phyloP scores from a whole-genome alignment of 352 stramenopile species.

The Phytopythium litorale region DNA sequence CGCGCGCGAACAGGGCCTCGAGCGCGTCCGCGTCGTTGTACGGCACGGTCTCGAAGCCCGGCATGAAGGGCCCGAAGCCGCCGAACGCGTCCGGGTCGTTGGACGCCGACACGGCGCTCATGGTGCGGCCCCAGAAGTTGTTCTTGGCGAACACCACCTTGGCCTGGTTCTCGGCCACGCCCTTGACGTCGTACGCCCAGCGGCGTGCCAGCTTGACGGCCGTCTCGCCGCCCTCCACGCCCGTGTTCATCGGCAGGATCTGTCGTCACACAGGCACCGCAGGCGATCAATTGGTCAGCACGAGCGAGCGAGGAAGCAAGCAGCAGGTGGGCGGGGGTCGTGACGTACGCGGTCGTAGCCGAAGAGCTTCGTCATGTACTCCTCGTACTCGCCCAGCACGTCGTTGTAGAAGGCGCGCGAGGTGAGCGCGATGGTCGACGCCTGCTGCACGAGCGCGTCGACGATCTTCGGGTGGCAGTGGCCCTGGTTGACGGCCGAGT shows the following conservation, averaged over 20 bases:
- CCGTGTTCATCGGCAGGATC: slow-evolving; percentile 99
- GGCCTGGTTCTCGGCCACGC: slow-evolving; percentile 88
- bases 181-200: slow-evolving; percentile 98
- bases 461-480: slow-evolving; percentile 99
- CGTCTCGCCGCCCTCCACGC: slow-evolving; percentile 98
- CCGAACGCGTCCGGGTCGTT: slow-evolving; percentile 87
- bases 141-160: slow-evolving; percentile 96
- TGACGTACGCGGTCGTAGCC: slow-evolving; percentile 92
- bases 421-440: slow-evolving; percentile 94
- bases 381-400: slow-evolving; percentile 94
- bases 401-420: slow-evolving; percentile 99
- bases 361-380: slow-evolving; percentile 97
- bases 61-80: slow-evolving; percentile 98
- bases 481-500: slow-evolving; percentile 92
- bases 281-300: neutral
- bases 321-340: neutral
- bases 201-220: slow-evolving; percentile 95
- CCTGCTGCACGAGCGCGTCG: slow-evolving; percentile 91
- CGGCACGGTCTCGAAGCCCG: slow-evolving; percentile 89
- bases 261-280: slow-evolving; percentile 10
- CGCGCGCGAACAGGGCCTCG: slow-evolving; percentile 69
- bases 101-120: slow-evolving; percentile 95
- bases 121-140: slow-evolving; percentile 99
- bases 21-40: slow-evolving; percentile 94
- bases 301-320: neutral